A percentile compares a stretch with the other conserved stretches of the same genome.
These are phyloP conservation scores for Nemania bipapillata DNA, from an alignment of 2,329 filamentous ascomycete genomes.

Conservation along the genomic window DNA sequence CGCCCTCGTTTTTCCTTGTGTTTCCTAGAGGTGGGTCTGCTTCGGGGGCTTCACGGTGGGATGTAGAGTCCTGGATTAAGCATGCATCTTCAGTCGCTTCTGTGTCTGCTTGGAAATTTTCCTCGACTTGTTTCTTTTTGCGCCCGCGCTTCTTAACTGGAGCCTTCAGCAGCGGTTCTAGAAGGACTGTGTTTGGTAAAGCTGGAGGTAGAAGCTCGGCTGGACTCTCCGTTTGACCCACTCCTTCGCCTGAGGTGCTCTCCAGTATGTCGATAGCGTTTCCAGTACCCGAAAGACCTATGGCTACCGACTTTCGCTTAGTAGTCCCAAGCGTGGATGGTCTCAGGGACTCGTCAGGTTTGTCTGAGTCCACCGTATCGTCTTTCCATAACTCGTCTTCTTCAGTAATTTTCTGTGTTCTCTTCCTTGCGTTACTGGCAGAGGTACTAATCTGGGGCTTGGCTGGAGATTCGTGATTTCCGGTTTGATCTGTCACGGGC, in stretches of 20 bases:
- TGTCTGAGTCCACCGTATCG: conserved; percentile 35
- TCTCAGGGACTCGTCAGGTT: conserved; percentile 33
- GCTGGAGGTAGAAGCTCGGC: background rate
- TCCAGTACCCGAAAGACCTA: conserved; percentile 18
- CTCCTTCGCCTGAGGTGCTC: background rate
- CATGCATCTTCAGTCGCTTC: conserved; percentile 23
- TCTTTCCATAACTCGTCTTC: conserved; percentile 49
- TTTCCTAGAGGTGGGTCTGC: conserved; percentile 39
- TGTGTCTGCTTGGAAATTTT: conserved; percentile 17
- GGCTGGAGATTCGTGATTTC: conserved; percentile 11
- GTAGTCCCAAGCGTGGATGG: conserved; percentile 40
- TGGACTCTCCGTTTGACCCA: conserved; percentile 8
- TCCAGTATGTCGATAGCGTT: background rate
- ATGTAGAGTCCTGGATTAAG: conserved; percentile 2
- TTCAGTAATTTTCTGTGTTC: conserved; percentile 32
- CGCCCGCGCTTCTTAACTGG: conserved; percentile 49
- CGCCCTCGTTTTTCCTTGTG: conserved; percentile 50
- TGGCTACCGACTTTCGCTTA: conserved; percentile 35
- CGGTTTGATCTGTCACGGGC: conserved; percentile 12
- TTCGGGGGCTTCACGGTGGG: conserved; percentile 27
- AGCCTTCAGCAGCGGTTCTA: conserved; percentile 30
- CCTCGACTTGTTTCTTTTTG: conserved; percentile 47
- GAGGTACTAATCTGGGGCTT: conserved; percentile 20
- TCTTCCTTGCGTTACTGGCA: conserved; percentile 41
- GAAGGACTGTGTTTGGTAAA: conserved; percentile 17